Evolutionary conservation across 495 filamentous ascomycete species (phyloP), one percentile per base, ranked within the genome.

Genomic region (Talaromyces wortmannii): DNA sequence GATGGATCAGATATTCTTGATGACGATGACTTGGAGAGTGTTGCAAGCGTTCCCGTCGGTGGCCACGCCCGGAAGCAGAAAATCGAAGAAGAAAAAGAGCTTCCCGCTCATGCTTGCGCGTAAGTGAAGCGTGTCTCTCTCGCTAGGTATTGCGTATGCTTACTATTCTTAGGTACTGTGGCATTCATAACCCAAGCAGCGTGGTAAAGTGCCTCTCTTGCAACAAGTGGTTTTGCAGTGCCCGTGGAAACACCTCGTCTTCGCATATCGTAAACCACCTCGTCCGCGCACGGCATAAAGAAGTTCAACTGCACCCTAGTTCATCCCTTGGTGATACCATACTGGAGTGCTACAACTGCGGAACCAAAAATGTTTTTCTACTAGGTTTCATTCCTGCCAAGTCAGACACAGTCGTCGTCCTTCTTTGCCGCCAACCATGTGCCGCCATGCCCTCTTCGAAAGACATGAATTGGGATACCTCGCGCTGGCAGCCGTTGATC

Each of bases 391-490:
- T 99, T 60, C 94, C 94, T n/a, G 94, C 94, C 12, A 97, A 97
- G 67, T 97, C 92, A 3, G 94, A 99, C 61, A 97, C 94, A 0
- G 94, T 99, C 17, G 94, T 99, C 17, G 94, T 99, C 15, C 82
- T 99, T 43, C 80, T 99, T 7, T 99, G 94, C 70, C 90, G 94
- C 31, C 94, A 97, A 67, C 94, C 94, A 46, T 99, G 94, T 71
- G 94, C 91, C 42, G 83, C 95, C 32, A 91, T 88, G 77, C 87
- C 90, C 5, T 96, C 92, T 10, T 91, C 90, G n/a, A 99, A 99
- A 73, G 94, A 97, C 64, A 99, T 99, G 94, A 97, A 92, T 67
- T 99, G 94, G 94, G 94, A 99, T 71, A 92, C 91, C 12, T 96
- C 95, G 7, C 85, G 91, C 59, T 99, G 94, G 94, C 92, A 97